Percentiles rank a stretch among this genome's conserved stretches.
Conservation (phyloP, 768 basidiomycete species). For the Agrocybe pediades region DNA sequence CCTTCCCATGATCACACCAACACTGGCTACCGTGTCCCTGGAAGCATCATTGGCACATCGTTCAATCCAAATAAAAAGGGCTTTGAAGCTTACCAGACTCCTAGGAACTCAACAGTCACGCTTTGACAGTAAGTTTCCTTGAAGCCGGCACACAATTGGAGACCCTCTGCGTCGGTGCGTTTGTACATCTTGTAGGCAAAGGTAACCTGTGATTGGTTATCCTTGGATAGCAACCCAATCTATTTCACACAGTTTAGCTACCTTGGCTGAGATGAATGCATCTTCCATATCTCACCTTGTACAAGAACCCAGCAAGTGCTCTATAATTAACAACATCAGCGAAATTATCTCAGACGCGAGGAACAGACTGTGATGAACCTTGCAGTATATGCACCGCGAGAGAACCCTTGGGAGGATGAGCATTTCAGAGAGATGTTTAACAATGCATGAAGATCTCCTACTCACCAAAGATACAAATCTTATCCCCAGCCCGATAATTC, state of each 20-base stretch:
- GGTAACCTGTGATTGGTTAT: conserved; percentile 67
- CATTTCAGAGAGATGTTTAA: conserved; percentile 4
- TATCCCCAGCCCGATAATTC: conserved; percentile 73
- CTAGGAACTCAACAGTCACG: conserved; percentile 79
- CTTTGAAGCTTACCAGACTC: conserved; percentile 61
- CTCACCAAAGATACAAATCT: conserved; percentile 71
- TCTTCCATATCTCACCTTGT: conserved; percentile 53
- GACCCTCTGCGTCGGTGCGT: conserved; percentile 45
- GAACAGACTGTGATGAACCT: conserved; percentile 35
- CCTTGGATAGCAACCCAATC: conserved; percentile 71
- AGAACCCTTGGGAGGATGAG: conserved; percentile 70
- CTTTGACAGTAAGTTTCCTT: conserved; percentile 69
- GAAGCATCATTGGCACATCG: background rate
- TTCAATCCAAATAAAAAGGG: conserved; percentile 14
- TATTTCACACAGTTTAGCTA: too few species aligned
- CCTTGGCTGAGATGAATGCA: background rate
- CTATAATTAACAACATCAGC: conserved; percentile 35
- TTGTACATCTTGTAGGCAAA: conserved; percentile 79
- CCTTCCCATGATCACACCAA: conserved; percentile 62
- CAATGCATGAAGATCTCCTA: background rate
- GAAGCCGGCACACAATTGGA: conserved; percentile 60
- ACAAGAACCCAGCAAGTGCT: conserved; percentile 73
- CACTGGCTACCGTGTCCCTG: conserved; percentile 82
- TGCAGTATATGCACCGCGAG: conserved; percentile 55
- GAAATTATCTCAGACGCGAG: background rate